Evolutionary conservation across 2,329 filamentous ascomycete species (phyloP).

Genomic region (Colletotrichum chrysophilum): DNA sequence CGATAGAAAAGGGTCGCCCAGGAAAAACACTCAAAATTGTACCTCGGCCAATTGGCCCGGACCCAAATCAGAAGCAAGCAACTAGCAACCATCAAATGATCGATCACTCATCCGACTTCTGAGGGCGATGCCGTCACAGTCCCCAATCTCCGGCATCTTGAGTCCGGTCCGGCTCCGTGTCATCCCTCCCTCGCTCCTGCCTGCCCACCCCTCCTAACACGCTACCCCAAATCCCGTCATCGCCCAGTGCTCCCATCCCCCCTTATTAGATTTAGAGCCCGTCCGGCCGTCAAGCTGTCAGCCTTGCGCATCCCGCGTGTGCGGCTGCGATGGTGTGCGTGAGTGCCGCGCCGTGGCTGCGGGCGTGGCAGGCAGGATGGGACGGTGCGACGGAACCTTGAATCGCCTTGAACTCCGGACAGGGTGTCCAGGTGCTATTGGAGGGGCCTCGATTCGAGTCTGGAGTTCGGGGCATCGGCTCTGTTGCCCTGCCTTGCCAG

Average conservation of each 20-base stretch:
- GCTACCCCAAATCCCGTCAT: not conserved
- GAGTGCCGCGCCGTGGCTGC: not conserved
- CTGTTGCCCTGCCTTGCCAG: not conserved
- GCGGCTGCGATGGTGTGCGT: not conserved
- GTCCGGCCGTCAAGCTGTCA: not conserved
- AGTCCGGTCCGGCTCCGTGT: slow-evolving; percentile 13
- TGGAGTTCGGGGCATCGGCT: not conserved
- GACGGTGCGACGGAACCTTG: not conserved
- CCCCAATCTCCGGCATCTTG: slow-evolving; percentile 15
- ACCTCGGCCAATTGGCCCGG: slow-evolving; percentile 16
- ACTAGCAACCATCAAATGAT: not conserved
- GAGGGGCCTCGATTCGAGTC: not conserved
- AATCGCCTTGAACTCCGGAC: not conserved
- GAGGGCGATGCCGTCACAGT: slow-evolving; percentile 7
- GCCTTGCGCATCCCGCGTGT: not conserved
- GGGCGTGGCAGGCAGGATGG: slow-evolving; percentile 4
- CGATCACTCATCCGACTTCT: not conserved
- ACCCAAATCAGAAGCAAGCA: not conserved
- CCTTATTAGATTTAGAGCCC: not conserved
- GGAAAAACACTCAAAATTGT: not conserved
- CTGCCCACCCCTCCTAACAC: not conserved
- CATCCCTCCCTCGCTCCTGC: not conserved
- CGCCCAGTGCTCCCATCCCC: not conserved
- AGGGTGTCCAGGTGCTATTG: not conserved
- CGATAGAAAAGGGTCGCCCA: slow-evolving; percentile 1